phyloP scores from a whole-genome alignment of 305 asterid genomes.

The Stenogyne calaminthoides region DNA sequence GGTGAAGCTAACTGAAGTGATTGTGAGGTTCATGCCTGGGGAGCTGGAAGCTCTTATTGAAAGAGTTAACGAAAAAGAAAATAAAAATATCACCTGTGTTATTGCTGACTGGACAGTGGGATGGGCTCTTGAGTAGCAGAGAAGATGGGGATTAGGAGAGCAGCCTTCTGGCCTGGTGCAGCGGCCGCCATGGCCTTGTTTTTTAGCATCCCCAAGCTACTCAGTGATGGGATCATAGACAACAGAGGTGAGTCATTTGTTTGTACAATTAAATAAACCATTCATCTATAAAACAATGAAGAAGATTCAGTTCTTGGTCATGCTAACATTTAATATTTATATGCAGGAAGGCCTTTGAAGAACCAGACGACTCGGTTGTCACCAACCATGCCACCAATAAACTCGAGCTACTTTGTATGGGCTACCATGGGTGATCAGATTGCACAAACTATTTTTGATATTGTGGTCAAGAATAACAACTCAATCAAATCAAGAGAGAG shows the following conservation, averaged over 20 bases:
- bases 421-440: conserved; percentile 24
- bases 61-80: conserved; percentile 22
- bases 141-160: conserved; percentile 43
- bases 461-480: background rate
- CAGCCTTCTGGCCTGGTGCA: conserved; percentile 49
- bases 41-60: conserved; percentile 49
- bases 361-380: conserved; percentile 41
- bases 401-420: conserved; percentile 44
- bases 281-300: background rate
- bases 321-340: background rate
- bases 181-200: conserved; percentile 42
- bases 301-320: background rate
- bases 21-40: conserved; percentile 45
- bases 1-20: conserved; percentile 35
- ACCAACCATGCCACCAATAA: conserved; percentile 43
- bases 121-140: conserved; percentile 48
- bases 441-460: conserved; percentile 24
- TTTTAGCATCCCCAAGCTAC: background rate
- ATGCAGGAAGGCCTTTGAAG: conserved; percentile 44
- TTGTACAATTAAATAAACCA: too few species aligned
- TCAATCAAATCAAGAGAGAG: conserved; percentile 35
- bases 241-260: conserved; percentile 31
- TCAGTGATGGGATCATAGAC: conserved; percentile 50
- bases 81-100: conserved; percentile 39
- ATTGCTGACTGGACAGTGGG: conserved; percentile 42